Evolutionary conservation across 495 filamentous ascomycete species (phyloP).

Genomic region (Pseudevernia furfuracea): DNA sequence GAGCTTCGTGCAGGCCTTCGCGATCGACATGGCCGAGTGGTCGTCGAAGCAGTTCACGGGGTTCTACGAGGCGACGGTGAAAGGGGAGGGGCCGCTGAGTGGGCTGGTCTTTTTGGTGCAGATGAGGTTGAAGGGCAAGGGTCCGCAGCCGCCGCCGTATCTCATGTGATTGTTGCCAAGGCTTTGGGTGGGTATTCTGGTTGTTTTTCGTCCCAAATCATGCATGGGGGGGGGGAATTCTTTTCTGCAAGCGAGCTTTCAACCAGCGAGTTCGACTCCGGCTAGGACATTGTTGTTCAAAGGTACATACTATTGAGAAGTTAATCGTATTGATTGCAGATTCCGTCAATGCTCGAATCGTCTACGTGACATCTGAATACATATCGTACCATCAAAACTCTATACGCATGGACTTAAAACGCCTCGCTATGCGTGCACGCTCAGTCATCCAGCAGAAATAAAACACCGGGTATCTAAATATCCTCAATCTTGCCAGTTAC

Average conservation of each 20-base stretch:
- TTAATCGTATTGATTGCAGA: background rate
- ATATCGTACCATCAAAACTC: background rate
- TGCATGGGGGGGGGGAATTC: too few relatives aligned
- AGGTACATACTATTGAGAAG: background rate
- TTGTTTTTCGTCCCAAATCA: background rate
- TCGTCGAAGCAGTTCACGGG: background rate
- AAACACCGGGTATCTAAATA: background rate
- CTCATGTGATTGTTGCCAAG: too few relatives aligned
- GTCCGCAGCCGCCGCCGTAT: too few relatives aligned
- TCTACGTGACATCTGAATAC: background rate
- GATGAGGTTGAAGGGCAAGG: background rate
- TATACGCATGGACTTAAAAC: background rate
- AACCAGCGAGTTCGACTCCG: background rate
- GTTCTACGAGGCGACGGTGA: background rate
- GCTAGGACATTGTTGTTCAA: background rate
- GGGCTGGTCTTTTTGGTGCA: background rate
- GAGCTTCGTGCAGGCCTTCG: conserved; percentile 4
- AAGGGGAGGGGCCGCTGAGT: background rate
- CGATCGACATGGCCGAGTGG: conserved; percentile 6
- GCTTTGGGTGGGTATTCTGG: too few relatives aligned
- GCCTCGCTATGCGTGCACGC: background rate
- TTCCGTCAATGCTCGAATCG: background rate
- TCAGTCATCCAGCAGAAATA: background rate
- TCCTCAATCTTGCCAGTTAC: background rate
- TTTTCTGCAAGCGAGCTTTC: background rate